Base-by-base conservation (phyloP, 306 rosid species). In the Prosopis cineraria region DNA sequence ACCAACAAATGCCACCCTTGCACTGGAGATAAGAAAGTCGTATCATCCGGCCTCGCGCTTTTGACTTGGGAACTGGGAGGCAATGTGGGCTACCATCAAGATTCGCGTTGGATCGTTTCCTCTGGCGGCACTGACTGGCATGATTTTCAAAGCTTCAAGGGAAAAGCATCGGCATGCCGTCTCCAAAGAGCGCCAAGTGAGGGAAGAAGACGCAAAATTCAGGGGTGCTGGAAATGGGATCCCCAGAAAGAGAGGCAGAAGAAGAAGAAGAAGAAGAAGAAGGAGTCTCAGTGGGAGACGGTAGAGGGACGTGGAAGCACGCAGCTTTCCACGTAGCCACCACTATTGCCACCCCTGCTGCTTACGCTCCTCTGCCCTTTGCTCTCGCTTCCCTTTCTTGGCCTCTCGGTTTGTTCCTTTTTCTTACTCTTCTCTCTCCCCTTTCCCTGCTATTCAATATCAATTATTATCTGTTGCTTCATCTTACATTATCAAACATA, bases 331-430 rank as follows among this genome's bases (percentile, higher is more conserved):
- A 92, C 79, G 85, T 92, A 3, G 94, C 93, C 53, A 90, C 97
- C 19, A 92, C 97, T 25, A 85, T 92, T 77, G 93, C 94, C 40
- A 92, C 97, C 0, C 93, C 97, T 30, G 94, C 93, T 33, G 94
- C 97, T 78, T 92, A 87, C 74, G 91, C 97, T 30, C 91, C 93
- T 43, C 78, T 92, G 70, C 97, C 94, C 39, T 92, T 92, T 24
- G 94, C 97, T 77, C 88, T 92, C 7, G 93, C 93, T 73, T 90
- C 97, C 72, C 93, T 92, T 2, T 90, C 91, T 63, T 91, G 97
- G 94, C 85, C 91, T 70, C 87, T 90, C 9, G 93, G 97, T 89
- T 79, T 16, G 58, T 76, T n/a, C 10, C 14, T 55, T 67, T 17
- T n/a, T 4, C 31, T 29, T 29, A 70, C 22, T 43, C 59, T 7